A percentile compares a stretch with the other conserved stretches of the same genome.
phyloP scores from a whole-genome alignment of 2,329 filamentous ascomycete species.

The Cladosporium colombiae region DNA sequence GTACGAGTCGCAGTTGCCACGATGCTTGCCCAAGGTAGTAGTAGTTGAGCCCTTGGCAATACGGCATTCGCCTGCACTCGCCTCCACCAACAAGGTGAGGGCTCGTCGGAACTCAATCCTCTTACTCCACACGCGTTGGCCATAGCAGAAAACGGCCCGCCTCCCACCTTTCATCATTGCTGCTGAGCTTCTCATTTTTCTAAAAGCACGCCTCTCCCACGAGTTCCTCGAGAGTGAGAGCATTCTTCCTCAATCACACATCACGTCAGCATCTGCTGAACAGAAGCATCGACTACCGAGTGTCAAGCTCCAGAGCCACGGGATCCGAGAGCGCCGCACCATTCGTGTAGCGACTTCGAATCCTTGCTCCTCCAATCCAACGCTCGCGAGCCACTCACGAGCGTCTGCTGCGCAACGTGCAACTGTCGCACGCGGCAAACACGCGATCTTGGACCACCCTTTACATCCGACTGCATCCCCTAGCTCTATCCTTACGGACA shows the following conservation, averaged over 20 bases:
- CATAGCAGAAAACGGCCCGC: constrained; percentile 21
- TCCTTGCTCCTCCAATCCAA: constrained; percentile 7
- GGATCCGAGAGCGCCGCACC: constrained; percentile 8
- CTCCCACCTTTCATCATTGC: constrained; percentile 17
- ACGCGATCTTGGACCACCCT: constrained; percentile 15
- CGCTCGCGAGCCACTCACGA: constrained; percentile 14
- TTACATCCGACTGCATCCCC: constrained; percentile 3
- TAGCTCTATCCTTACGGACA: constrained; percentile 9
- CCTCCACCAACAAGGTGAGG: not conserved
- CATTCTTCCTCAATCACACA: not conserved
- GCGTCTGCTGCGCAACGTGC: constrained; percentile 19
- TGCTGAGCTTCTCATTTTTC: constrained; percentile 14
- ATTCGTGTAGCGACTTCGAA: constrained; percentile 3
- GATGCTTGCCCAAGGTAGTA: not conserved
- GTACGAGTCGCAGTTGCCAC: constrained; percentile 3
- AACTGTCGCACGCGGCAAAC: constrained; percentile 19
- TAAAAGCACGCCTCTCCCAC: constrained; percentile 12
- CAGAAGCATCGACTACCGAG: constrained; percentile 7
- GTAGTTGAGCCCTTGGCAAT: constrained; percentile 5
- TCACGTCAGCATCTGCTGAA: not conserved
- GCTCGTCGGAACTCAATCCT: constrained; percentile 16
- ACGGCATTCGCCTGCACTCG: constrained; percentile 6
- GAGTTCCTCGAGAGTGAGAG: not conserved
- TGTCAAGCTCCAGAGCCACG: constrained; percentile 14
- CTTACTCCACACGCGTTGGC: constrained; percentile 17